Evolutionary conservation across 164 flowering plant species (phyloP).

Genomic region (Vitis rotundifolia): DNA sequence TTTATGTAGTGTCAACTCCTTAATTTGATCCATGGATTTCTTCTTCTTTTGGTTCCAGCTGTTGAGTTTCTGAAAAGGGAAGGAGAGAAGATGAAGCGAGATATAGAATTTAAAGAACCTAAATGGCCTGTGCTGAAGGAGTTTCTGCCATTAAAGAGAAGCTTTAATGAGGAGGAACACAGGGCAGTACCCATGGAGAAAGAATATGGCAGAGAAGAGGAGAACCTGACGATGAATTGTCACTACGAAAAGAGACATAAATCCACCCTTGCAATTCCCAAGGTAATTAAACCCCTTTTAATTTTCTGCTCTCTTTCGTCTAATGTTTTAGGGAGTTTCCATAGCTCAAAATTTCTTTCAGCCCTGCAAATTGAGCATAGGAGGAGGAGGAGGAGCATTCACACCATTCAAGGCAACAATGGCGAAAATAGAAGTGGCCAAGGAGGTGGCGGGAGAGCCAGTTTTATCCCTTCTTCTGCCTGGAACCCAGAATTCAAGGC

Average conservation of each 20-base stretch:
- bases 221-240: background rate
- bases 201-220: background rate
- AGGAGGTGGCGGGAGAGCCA: no score
- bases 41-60: background rate
- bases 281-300: no score
- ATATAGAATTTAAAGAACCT: background rate
- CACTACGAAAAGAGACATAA: background rate
- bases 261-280: background rate
- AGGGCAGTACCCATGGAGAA: background rate
- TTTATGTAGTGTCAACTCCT: no score
- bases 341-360: background rate
- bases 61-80: background rate
- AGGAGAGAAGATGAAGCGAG: background rate
- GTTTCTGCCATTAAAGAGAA: slow-evolving; percentile 1
- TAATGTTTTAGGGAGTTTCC: background rate
- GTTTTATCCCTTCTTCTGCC: no score
- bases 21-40: background rate
- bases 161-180: background rate
- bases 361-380: background rate
- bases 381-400: background rate
- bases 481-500: no score
- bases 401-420: background rate
- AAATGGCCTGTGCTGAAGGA: background rate
- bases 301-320: background rate
- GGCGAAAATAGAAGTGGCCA: background rate